Evolutionary conservation across 495 filamentous ascomycete species (phyloP).

Genomic region (Trichoderma asperelloides): DNA sequence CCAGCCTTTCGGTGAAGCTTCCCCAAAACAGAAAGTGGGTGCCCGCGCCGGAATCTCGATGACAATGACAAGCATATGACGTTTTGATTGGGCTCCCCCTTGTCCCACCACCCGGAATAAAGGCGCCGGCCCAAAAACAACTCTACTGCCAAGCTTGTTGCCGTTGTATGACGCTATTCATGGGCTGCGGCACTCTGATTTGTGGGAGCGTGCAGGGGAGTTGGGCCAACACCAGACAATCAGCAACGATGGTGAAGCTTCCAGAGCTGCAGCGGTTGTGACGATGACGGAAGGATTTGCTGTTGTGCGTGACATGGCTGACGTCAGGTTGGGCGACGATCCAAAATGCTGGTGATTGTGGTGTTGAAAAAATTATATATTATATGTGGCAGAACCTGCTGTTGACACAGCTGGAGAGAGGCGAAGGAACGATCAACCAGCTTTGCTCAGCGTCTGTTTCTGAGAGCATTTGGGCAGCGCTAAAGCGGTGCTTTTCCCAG

Average conservation of each 20-base stretch:
- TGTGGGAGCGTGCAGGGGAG: background rate
- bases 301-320: background rate
- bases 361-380: background rate
- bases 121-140: slow-evolving; percentile 1
- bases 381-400: background rate
- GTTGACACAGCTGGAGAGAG: background rate
- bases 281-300: background rate
- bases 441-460: no score
- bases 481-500: no score
- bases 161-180: slow-evolving; percentile 3
- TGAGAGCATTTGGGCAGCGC: no score
- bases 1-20: background rate
- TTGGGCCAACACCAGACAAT: background rate
- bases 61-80: background rate
- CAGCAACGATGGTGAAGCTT: background rate
- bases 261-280: background rate
- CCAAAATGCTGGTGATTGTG: background rate
- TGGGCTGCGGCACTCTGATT: background rate
- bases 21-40: background rate
- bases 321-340: background rate
- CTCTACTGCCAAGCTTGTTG: background rate
- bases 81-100: background rate
- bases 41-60: background rate
- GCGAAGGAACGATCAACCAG: no score
- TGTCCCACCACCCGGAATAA: background rate